A percentile compares a stretch with the other conserved stretches of the same genome.
Evolutionary conservation across 139 green algal species (phyloP).

Genomic region (Chlorella vulgaris): DNA sequence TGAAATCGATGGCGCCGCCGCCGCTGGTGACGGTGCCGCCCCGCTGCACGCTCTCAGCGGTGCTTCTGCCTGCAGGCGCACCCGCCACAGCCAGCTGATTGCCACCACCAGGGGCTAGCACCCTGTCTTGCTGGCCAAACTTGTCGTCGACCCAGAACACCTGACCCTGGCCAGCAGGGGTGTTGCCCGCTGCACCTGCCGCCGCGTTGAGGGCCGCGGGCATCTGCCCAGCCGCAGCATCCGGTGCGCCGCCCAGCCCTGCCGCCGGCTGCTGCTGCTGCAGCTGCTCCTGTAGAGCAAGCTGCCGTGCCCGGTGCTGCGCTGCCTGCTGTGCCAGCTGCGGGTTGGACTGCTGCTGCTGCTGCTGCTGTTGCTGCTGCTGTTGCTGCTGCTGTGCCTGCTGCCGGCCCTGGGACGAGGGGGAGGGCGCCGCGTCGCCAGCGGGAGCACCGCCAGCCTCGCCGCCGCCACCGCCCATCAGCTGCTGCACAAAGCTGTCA

Average conservation of each 20-base stretch:
- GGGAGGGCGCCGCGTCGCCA: background rate
- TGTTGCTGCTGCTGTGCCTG: slow-evolving; percentile 24
- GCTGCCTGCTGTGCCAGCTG: slow-evolving; percentile 34
- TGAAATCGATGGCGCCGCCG: slow-evolving; percentile 3
- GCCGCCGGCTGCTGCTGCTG: slow-evolving; percentile 37
- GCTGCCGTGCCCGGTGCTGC: too few relatives aligned
- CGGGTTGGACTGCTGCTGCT: slow-evolving; percentile 33
- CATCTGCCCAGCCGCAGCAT: too few relatives aligned
- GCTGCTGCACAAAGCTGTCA: background rate
- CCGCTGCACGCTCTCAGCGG: slow-evolving; percentile 18
- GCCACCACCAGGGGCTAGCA: background rate
- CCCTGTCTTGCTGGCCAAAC: background rate
- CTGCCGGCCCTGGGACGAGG: background rate
- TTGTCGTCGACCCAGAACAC: too few relatives aligned
- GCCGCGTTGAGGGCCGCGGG: background rate
- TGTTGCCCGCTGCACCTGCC: background rate
- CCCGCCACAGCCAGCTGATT: slow-evolving; percentile 27
- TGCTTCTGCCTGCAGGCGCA: slow-evolving; percentile 10
- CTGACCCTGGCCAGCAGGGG: slow-evolving; percentile 19
- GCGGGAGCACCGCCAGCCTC: too few relatives aligned
- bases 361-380: slow-evolving; percentile 36
- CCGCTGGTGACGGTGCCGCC: too few relatives aligned
- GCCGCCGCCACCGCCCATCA: background rate
- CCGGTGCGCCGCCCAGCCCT: too few relatives aligned
- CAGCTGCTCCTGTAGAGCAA: too few relatives aligned